These are phyloP conservation scores for Hypoxylon intermedium DNA, from an alignment of 495 filamentous ascomycete genomes.

Conservation along the genomic window DNA sequence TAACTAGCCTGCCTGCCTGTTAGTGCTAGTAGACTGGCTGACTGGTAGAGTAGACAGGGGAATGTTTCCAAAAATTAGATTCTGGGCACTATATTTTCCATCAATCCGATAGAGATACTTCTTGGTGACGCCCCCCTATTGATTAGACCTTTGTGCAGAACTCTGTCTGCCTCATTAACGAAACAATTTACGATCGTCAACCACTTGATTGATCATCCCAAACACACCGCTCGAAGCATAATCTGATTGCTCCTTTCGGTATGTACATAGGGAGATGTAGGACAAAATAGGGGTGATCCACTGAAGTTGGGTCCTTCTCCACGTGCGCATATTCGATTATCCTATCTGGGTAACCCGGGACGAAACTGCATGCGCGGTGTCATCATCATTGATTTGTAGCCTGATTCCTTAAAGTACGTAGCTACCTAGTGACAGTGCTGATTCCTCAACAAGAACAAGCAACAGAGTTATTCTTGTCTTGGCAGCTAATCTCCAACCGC, in stretches of 20 bases:
- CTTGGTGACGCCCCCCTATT: no score
- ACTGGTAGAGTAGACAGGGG: conserved; percentile 8
- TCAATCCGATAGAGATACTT: conserved; percentile 30
- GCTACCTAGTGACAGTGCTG: no score
- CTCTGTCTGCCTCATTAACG: not conserved
- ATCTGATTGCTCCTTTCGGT: conserved; percentile 1
- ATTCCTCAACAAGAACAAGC: no score
- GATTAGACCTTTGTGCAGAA: not conserved
- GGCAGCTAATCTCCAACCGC: no score
- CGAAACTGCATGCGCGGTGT: not conserved
- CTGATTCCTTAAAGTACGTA: no score
- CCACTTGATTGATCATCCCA: not conserved
- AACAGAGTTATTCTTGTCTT: no score
- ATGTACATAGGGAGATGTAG: conserved; percentile 14
- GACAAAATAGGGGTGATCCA: conserved; percentile 32
- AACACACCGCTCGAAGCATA: not conserved
- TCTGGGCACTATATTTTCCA: conserved; percentile 27
- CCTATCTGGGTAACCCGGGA: not conserved
- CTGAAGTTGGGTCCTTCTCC: conserved; percentile 20
- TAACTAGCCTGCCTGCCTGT: no score
- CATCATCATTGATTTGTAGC: no score
- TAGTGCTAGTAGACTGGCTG: no score
- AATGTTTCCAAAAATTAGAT: not conserved
- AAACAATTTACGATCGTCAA: not conserved
- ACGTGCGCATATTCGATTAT: conserved; percentile 25